phyloP scores from a whole-genome alignment of 2,329 filamentous ascomycete species.

The Hysterium pulicare region DNA sequence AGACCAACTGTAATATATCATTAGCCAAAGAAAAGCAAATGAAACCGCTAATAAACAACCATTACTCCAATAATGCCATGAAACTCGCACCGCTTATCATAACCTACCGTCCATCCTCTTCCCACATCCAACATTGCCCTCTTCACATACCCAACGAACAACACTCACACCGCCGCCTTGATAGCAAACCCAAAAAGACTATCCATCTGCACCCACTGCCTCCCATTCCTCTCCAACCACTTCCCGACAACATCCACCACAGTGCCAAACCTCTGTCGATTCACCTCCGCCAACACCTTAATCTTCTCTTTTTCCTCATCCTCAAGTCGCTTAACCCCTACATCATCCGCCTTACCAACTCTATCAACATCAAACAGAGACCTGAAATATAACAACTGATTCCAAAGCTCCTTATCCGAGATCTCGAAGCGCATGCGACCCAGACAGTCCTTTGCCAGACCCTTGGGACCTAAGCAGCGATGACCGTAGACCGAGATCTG shows the following conservation, averaged over 20 bases:
- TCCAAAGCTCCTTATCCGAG: slow-evolving; percentile 86
- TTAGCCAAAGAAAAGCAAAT: too few relatives aligned
- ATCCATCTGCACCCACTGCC: slow-evolving; percentile 94
- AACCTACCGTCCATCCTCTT: too few relatives aligned
- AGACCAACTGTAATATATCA: too few relatives aligned
- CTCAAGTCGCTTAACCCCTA: slow-evolving; percentile 55
- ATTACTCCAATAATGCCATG: too few relatives aligned
- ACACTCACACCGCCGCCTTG: slow-evolving; percentile 13
- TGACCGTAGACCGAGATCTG: slow-evolving; percentile 92
- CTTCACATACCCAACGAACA: neutral
- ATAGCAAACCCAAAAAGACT: slow-evolving; percentile 67
- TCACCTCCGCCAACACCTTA: slow-evolving; percentile 73
- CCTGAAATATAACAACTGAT: slow-evolving; percentile 86
- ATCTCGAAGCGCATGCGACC: slow-evolving; percentile 88
- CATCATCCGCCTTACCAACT: slow-evolving; percentile 53
- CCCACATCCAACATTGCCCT: neutral
- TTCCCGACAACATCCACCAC: slow-evolving; percentile 73
- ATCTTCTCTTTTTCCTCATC: slow-evolving; percentile 59
- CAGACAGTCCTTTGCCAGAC: slow-evolving; percentile 77
- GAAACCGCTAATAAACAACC: too few relatives aligned
- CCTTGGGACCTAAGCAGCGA: slow-evolving; percentile 82
- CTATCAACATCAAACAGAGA: slow-evolving; percentile 87
- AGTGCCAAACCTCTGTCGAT: slow-evolving; percentile 73
- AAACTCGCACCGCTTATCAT: too few relatives aligned
- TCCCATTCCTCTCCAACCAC: slow-evolving; percentile 84